Conservation (phyloP, 2,329 filamentous ascomycete species). For the Pseudopithomyces maydicus region DNA sequence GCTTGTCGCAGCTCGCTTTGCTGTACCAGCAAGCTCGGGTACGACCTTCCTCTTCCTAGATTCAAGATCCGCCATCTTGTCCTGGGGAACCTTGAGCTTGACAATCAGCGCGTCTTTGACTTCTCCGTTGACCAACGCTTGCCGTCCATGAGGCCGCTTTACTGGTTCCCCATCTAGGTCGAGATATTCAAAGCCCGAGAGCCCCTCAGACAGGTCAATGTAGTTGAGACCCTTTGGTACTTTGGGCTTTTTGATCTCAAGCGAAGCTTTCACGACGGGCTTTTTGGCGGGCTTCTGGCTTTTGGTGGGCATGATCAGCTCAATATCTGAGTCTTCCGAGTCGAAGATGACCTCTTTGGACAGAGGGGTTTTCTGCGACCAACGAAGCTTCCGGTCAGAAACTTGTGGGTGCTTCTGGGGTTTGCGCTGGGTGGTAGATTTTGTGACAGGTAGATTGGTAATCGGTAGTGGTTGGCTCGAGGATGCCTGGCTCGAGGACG, state of each 20-base stretch:
- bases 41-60: neutral
- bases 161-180: neutral
- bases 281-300: neutral
- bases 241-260: neutral
- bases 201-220: slow-evolving; percentile 1
- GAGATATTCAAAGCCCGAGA: neutral
- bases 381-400: neutral
- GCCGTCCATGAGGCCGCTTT: neutral
- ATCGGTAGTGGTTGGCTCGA: too few species aligned
- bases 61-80: neutral
- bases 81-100: neutral
- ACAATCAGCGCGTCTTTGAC: neutral
- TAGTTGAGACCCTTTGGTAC: neutral
- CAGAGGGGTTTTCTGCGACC: neutral
- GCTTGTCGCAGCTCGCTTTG: too few species aligned
- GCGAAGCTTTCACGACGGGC: neutral
- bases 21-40: neutral
- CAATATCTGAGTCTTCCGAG: neutral
- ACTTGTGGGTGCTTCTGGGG: neutral
- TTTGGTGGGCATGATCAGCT: neutral
- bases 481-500: too few species aligned
- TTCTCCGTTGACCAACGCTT: neutral
- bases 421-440: too few species aligned
- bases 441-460: too few species aligned
- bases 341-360: neutral